Percentiles rank a stretch among this genome's conserved stretches.
phyloP scores from a whole-genome alignment of 1,139 yeast species.

The Pichia sp. region DNA sequence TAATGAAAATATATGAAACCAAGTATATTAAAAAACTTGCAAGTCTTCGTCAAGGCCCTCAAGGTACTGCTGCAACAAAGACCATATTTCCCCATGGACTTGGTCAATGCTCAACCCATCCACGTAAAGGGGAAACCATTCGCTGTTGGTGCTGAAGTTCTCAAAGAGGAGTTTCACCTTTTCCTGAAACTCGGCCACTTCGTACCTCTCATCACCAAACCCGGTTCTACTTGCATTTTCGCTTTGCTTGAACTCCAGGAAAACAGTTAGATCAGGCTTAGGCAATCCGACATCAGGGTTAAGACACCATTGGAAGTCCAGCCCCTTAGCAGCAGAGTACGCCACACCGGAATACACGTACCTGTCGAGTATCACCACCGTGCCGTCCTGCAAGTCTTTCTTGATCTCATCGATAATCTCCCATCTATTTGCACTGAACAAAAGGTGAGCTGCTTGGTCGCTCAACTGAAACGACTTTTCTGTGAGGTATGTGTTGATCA shows the following conservation, averaged over 20 bases:
- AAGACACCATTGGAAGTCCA: slow-evolving; percentile 69
- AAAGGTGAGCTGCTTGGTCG: slow-evolving; percentile 77
- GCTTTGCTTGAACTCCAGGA: slow-evolving; percentile 51
- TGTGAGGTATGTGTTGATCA: slow-evolving; percentile 71
- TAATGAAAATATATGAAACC: slow-evolving; percentile 2
- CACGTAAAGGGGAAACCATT: slow-evolving; percentile 52
- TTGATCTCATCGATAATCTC: slow-evolving; percentile 57
- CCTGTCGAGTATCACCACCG: slow-evolving; percentile 68
- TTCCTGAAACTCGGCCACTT: slow-evolving; percentile 64
- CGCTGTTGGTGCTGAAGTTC: slow-evolving; percentile 36
- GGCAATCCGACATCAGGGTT: slow-evolving; percentile 83
- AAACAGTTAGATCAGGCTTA: slow-evolving; percentile 77
- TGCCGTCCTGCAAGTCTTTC: slow-evolving; percentile 46
- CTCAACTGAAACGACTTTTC: slow-evolving; percentile 46
- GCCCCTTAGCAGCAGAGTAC: slow-evolving; percentile 82
- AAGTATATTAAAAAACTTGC: slow-evolving; percentile 11
- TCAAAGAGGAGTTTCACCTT: slow-evolving; percentile 61
- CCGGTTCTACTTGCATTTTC: slow-evolving; percentile 56
- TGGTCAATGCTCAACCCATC: slow-evolving; percentile 52
- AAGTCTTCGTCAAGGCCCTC: slow-evolving; percentile 16
- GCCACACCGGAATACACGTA: slow-evolving; percentile 93
- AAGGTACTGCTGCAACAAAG: slow-evolving; percentile 15
- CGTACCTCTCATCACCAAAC: slow-evolving; percentile 92
- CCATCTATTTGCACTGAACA: slow-evolving; percentile 96
- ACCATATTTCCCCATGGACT: slow-evolving; percentile 40